These are phyloP conservation scores for Aspergillus homomorphus DNA, from an alignment of 495 filamentous ascomycete genomes.

Conservation along the genomic window DNA sequence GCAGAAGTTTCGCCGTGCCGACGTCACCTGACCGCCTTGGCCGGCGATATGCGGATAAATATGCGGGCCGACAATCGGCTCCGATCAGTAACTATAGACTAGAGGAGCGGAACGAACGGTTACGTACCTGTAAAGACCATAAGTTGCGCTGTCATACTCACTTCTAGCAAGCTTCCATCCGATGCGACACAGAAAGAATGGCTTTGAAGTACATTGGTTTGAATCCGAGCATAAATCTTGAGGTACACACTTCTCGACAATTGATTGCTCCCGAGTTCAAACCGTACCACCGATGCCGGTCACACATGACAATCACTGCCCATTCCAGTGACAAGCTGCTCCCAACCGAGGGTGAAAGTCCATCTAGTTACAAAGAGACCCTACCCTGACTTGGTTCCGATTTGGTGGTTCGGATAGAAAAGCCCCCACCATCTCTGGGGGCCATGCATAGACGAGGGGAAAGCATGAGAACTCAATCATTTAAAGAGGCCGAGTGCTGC, in stretches of 20 bases:
- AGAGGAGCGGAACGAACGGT: too few species aligned
- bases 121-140: not conserved
- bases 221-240: not conserved
- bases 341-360: too few species aligned
- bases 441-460: not conserved
- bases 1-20: slow-evolving; percentile 21
- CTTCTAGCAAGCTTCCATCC: not conserved
- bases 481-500: not conserved
- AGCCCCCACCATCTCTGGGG: too few species aligned
- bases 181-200: not conserved
- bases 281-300: not conserved
- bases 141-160: not conserved
- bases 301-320: not conserved
- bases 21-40: slow-evolving; percentile 20
- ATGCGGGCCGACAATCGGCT: slow-evolving; percentile 5
- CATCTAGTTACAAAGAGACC: too few species aligned
- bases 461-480: not conserved
- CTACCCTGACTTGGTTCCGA: too few species aligned
- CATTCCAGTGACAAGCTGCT: not conserved
- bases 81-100: not conserved
- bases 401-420: too few species aligned
- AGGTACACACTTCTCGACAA: not conserved
- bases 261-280: not conserved
- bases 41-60: slow-evolving; percentile 13
- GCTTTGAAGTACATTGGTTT: not conserved